Evolutionary conservation across 345 rosid genomes (phyloP), one percentile per base, ranked within the genome.

Genomic region (Heritiera littoralis): DNA sequence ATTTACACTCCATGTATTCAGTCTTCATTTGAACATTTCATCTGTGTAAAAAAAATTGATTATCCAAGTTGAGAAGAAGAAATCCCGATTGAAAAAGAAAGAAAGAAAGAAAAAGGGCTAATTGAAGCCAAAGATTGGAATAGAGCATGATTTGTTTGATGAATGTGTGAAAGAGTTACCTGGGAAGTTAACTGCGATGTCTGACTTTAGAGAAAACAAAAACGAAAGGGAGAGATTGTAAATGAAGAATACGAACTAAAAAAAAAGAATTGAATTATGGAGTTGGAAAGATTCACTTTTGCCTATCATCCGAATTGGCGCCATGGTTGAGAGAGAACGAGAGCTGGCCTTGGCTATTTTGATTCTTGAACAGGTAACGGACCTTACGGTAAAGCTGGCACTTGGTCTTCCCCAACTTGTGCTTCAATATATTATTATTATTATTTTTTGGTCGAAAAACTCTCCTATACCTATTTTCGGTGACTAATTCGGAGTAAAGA

Each of bases 131-230:
- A 32, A 52, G 15, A 45, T 68, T 18, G 1, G 65, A 45, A 15
- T 46, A 32, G 80, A 48, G 43, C 77, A 82, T 32, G 7, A 80
- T 0, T 76, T 83, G 90, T 89, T 89, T 72, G 94, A 70, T 18
- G 86, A 90, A 94, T 89, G 92, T 75, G 89, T 80, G 87, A 91
- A 89, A 80, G 79, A 92, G 90, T 80, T 77, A 92, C 99, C 98
- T 85, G 99, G 89, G 81, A 94, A 91, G 90, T 96, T 94, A 41
- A 90, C 99, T 1, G 99, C 98, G 10, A 96, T 87, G 83, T 96
- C 99, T 93, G 97, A 67, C 83, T 79, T 75, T 46, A 5, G 6
- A 46, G 58, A 45, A n/a, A 41, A 69, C 52, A 66, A 66, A 77
- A 54, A 76, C 18, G 40, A 18, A 43, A 68, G 67, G 8, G 52